phyloP scores from a whole-genome alignment of 2,329 filamentous ascomycete genomes.

The Paecilomyces formosus region DNA sequence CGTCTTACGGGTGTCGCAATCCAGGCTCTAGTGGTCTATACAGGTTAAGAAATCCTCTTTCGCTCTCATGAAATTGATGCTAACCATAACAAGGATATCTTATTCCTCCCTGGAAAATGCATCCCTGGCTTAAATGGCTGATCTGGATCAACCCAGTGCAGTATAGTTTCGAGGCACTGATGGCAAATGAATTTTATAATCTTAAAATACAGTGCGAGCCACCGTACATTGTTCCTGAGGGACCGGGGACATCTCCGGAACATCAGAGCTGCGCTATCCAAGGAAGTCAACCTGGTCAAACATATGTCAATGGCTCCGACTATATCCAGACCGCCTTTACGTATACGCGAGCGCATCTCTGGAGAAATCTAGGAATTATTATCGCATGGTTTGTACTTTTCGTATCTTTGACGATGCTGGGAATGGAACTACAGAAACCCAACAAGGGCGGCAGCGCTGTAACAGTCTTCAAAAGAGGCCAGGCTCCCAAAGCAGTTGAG shows the following conservation, averaged over 20 bases:
- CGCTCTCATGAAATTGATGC: neutral
- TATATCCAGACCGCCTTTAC: conserved; percentile 51
- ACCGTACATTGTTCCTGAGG: conserved; percentile 50
- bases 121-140: conserved; percentile 57
- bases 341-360: conserved; percentile 52
- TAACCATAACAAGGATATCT: conserved; percentile 45
- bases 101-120: conserved; percentile 55
- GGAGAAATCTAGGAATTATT: conserved; percentile 75
- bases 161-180: conserved; percentile 61
- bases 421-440: conserved; percentile 71
- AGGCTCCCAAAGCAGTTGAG: conserved; percentile 53
- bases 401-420: conserved; percentile 64
- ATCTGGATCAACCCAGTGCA: conserved; percentile 61
- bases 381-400: conserved; percentile 68
- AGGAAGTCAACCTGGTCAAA: conserved; percentile 47
- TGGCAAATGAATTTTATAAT: conserved; percentile 63
- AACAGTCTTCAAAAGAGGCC: conserved; percentile 65
- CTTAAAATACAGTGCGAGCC: conserved; percentile 48
- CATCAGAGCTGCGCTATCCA: conserved; percentile 55
- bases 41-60: conserved; percentile 17
- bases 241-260: conserved; percentile 36
- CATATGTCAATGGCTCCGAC: conserved; percentile 46
- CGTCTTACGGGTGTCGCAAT: conserved; percentile 43
- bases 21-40: conserved; percentile 53
- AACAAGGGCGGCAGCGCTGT: conserved; percentile 75